Conservation (phyloP, 768 basidiomycete species). For the Termitomyces sp. region DNA sequence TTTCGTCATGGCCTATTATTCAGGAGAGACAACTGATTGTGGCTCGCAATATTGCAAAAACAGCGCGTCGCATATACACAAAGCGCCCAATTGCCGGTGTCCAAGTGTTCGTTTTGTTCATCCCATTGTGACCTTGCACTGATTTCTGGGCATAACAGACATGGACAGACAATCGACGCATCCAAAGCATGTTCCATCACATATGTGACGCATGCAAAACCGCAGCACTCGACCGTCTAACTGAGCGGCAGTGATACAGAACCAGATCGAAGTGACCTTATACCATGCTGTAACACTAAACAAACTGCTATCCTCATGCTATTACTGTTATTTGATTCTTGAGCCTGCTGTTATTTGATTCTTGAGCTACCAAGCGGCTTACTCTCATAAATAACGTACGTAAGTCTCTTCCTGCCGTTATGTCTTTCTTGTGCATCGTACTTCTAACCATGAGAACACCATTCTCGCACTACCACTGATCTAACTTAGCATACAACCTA, state of each 20-base stretch:
- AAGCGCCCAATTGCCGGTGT: constrained; percentile 54
- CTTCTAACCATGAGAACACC: not conserved
- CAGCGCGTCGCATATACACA: constrained; percentile 57
- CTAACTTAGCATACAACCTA: not conserved
- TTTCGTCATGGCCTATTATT: constrained; percentile 58
- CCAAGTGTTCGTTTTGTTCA: constrained; percentile 24
- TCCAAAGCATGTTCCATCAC: constrained; percentile 62
- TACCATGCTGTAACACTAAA: constrained; percentile 5
- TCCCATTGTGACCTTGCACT: not conserved
- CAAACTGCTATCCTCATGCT: not conserved
- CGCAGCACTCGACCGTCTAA: constrained; percentile 26
- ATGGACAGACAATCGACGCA: constrained; percentile 43
- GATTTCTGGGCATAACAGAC: constrained; percentile 20
- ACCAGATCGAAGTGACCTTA: not conserved
- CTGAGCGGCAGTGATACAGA: constrained; percentile 6
- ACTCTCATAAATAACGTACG: not conserved
- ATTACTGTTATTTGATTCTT: not conserved
- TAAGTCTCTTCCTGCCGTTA: not conserved
- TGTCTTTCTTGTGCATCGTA: not conserved
- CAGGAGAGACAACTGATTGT: constrained; percentile 57
- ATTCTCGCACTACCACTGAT: not conserved
- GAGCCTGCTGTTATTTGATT: too few species aligned
- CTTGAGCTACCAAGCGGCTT: not conserved
- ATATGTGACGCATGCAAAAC: constrained; percentile 53
- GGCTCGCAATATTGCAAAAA: constrained; percentile 40